A percentile compares a stretch with the other conserved stretches of the same genome.
Evolutionary conservation across 1,139 yeast genomes (phyloP).

Genomic region (Yamadazyma triangularis): DNA sequence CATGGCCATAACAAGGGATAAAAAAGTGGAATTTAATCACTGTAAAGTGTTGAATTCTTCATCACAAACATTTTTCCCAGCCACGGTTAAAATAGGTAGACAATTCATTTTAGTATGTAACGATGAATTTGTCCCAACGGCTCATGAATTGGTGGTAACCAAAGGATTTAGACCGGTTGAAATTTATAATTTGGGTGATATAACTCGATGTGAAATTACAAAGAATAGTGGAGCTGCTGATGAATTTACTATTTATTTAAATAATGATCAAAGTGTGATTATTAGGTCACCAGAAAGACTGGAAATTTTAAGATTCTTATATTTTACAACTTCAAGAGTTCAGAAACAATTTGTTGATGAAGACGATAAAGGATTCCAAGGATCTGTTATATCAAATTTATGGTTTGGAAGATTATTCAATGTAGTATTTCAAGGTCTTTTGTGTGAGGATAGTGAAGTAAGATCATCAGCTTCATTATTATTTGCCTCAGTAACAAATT

Average conservation of each 20-base stretch:
- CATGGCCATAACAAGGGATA: constrained; percentile 41
- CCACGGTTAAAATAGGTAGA: constrained; percentile 65
- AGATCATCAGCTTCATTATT: constrained; percentile 62
- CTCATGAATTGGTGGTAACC: constrained; percentile 20
- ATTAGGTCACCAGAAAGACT: constrained; percentile 57
- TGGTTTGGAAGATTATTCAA: constrained; percentile 61
- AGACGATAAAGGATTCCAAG: constrained; percentile 14
- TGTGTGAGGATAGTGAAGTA: constrained; percentile 55
- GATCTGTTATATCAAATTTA: constrained; percentile 21
- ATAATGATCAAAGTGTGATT: constrained; percentile 41
- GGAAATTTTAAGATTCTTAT: constrained; percentile 65
- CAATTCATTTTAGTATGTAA: constrained; percentile 58
- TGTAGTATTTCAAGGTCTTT: constrained; percentile 63
- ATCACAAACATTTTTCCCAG: constrained; percentile 35
- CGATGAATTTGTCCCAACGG: constrained; percentile 21
- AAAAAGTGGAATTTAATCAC: constrained; percentile 57
- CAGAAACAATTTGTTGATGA: constrained; percentile 24
- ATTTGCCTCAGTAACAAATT: constrained; percentile 57
- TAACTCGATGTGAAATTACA: constrained; percentile 51
- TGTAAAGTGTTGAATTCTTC: constrained; percentile 47
- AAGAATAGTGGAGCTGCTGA: constrained; percentile 38
- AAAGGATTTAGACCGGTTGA: constrained; percentile 46
- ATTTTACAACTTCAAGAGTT: constrained; percentile 58
- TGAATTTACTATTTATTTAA: constrained; percentile 55
- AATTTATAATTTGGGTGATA: constrained; percentile 45